phyloP scores from a whole-genome alignment of 2,329 filamentous ascomycete species.

The Trichoderma breve region DNA sequence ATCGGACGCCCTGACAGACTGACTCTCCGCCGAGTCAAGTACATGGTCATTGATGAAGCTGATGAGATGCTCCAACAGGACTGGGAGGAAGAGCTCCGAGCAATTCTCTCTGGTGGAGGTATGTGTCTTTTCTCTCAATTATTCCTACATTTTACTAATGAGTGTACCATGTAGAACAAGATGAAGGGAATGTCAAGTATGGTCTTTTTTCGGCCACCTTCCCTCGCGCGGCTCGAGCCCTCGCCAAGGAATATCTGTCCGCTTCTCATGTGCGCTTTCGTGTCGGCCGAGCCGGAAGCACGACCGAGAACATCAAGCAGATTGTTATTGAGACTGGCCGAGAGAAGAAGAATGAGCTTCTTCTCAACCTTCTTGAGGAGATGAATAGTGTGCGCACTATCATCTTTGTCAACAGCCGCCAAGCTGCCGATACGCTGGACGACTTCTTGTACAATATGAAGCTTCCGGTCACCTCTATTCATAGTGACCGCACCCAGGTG shows the following conservation, averaged over 20 bases:
- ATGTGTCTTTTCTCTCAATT: conserved; percentile 33
- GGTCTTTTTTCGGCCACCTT: conserved; percentile 96
- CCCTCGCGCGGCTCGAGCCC: conserved; percentile 70
- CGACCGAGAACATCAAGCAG: conserved; percentile 81
- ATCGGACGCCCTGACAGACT: conserved; percentile 69
- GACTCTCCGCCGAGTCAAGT: conserved; percentile 73
- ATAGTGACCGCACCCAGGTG: conserved; percentile 79
- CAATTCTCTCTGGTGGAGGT: conserved; percentile 80
- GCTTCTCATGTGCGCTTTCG: conserved; percentile 75
- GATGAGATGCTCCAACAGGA: conserved; percentile 84
- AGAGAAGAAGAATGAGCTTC: conserved; percentile 63
- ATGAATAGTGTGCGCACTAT: conserved; percentile 75
- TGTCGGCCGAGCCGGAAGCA: conserved; percentile 82
- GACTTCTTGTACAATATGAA: conserved; percentile 80
- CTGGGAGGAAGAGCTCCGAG: conserved; percentile 73
- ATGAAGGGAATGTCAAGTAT: conserved; percentile 66
- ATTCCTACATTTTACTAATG: not conserved
- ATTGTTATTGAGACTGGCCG: conserved; percentile 66
- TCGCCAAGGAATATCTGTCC: conserved; percentile 75
- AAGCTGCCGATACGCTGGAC: conserved; percentile 76
- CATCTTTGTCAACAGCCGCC: conserved; percentile 84
- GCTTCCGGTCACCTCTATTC: conserved; percentile 84
- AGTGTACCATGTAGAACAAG: conserved; percentile 55
- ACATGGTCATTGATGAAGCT: conserved; percentile 85
- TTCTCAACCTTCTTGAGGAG: conserved; percentile 70